Percentiles rank a stretch among this genome's conserved stretches.
These are phyloP conservation scores for Aspergillus clavatus DNA, from an alignment of 2,329 filamentous ascomycete genomes.

Conservation along the genomic window DNA sequence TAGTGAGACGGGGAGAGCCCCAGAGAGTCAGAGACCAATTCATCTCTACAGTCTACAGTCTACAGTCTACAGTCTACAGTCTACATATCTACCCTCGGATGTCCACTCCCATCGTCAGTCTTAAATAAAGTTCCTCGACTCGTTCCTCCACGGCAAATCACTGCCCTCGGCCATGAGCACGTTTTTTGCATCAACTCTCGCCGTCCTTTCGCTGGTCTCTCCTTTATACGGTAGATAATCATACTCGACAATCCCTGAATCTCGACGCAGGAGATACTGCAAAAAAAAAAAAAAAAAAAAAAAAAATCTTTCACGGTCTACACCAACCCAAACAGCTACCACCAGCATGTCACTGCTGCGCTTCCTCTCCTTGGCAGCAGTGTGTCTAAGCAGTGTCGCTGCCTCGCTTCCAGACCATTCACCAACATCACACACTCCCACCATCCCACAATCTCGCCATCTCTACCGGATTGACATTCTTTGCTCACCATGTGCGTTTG, in stretches of 20 bases:
- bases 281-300: too few species aligned
- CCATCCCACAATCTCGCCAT: background rate
- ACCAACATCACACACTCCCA: background rate
- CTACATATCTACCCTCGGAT: too few species aligned
- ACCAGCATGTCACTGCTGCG: slow-evolving; percentile 13
- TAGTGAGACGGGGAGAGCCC: too few species aligned
- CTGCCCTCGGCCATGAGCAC: background rate
- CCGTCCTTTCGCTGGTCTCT: background rate
- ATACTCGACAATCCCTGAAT: background rate
- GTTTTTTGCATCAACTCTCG: background rate
- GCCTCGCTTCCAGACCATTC: slow-evolving; percentile 1
- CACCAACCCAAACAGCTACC: background rate
- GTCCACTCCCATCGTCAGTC: too few species aligned
- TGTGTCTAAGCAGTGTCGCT: slow-evolving; percentile 10
- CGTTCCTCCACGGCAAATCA: background rate
- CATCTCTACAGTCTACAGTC: too few species aligned
- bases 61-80: too few species aligned
- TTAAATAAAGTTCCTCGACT: background rate
- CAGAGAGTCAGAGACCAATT: too few species aligned
- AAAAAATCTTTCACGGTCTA: too few species aligned
- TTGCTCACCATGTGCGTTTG: slow-evolving; percentile 15
- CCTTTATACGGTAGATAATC: background rate
- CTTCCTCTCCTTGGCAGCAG: slow-evolving; percentile 9
- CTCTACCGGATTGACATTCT: slow-evolving; percentile 13
- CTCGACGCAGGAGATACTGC: too few species aligned